Conservation (phyloP, 768 basidiomycete genomes). For the Collybiopsis luxurians region DNA sequence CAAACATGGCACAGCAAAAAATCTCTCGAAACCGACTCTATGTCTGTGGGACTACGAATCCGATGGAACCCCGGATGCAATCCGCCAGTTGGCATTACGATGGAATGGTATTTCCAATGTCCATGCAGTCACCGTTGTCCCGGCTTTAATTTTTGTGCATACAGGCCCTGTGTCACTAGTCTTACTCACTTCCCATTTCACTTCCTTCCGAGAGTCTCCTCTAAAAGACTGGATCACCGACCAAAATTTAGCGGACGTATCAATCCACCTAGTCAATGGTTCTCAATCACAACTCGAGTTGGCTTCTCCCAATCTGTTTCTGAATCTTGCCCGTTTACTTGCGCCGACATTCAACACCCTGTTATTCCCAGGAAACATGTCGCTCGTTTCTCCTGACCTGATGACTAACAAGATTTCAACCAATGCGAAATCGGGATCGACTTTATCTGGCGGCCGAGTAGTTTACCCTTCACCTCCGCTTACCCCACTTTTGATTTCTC, state of each 20-base stretch:
- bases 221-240: not conserved
- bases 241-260: not conserved
- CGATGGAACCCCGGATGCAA: not conserved
- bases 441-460: conserved; percentile 13
- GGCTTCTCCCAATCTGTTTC: conserved; percentile 45
- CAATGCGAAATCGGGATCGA: too few relatives aligned
- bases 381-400: conserved; percentile 19
- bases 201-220: not conserved
- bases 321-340: conserved; percentile 65
- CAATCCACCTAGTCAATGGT: conserved; percentile 9
- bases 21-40: not conserved
- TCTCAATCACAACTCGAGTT: not conserved
- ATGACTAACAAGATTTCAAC: conserved; percentile 16
- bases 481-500: conserved; percentile 43
- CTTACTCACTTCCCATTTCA: not conserved
- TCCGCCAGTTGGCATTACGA: not conserved
- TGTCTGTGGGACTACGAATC: conserved; percentile 1
- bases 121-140: too few relatives aligned
- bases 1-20: not conserved
- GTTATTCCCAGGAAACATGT: conserved; percentile 48
- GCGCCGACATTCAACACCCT: conserved; percentile 44
- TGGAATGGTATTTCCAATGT: not conserved
- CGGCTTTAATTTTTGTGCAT: not conserved
- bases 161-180: not conserved
- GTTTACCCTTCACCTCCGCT: conserved; percentile 34